These are phyloP conservation scores for Iris macrosiphon DNA, from an alignment of 106 monocot species.

Conservation along the genomic window DNA sequence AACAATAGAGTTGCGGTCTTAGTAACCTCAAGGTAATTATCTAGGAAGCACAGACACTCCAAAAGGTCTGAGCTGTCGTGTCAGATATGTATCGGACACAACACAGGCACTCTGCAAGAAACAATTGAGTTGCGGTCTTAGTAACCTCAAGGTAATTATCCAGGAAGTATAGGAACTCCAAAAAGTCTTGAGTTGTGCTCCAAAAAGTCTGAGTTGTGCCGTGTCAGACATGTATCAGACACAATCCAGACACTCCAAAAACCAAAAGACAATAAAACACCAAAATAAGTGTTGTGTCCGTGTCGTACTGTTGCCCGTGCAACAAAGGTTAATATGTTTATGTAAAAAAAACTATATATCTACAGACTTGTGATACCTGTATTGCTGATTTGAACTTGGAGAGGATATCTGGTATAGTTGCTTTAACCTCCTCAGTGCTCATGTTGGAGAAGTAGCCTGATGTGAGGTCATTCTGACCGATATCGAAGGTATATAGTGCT, in stretches of 20 bases:
- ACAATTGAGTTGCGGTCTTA: too few species aligned
- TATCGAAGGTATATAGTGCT: conserved; percentile 30
- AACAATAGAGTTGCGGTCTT: not conserved
- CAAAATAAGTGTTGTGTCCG: too few species aligned
- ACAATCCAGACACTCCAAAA: too few species aligned
- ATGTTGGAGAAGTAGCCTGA: conserved; percentile 22
- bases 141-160: not conserved
- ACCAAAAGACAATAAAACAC: too few species aligned
- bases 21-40: not conserved
- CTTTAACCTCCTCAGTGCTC: conserved; percentile 25
- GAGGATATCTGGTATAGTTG: conserved; percentile 18
- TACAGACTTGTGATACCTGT: conserved; percentile 7
- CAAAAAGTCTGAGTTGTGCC: too few species aligned
- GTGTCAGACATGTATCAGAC: too few species aligned
- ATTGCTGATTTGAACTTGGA: conserved; percentile 12
- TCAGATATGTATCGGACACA: too few species aligned
- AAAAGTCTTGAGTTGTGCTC: too few species aligned
- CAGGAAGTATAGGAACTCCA: too few species aligned
- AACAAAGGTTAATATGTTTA: too few species aligned
- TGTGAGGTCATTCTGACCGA: conserved; percentile 37
- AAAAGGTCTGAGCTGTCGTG: not conserved
- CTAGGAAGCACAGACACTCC: not conserved
- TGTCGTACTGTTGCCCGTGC: too few species aligned
- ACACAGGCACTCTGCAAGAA: too few species aligned
- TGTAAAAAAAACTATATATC: not conserved